phyloP scores from a whole-genome alignment of 2,329 filamentous ascomycete species.

The Cylindrodendrum hubeiense region DNA sequence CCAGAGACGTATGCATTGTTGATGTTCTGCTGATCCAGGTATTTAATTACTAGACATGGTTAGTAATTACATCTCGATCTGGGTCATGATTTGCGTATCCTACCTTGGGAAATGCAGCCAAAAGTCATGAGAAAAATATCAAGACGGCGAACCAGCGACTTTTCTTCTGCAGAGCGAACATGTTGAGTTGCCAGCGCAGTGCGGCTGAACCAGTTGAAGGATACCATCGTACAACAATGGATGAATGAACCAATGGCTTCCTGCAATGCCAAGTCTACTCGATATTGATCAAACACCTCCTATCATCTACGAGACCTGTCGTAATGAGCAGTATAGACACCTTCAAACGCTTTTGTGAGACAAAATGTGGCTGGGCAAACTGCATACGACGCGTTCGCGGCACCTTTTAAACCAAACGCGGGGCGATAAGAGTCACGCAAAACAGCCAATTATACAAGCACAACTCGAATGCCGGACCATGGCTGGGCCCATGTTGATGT shows the following conservation, averaged over 20 bases:
- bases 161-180: slow-evolving; percentile 12
- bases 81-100: not conserved
- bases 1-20: slow-evolving; percentile 54
- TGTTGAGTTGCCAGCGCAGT: not conserved
- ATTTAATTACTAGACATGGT: slow-evolving; percentile 18
- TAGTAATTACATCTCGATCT: not conserved
- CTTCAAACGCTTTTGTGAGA: not conserved
- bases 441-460: not conserved
- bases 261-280: not conserved
- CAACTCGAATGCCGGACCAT: not conserved
- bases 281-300: not conserved
- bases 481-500: not conserved
- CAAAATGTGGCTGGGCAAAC: not conserved
- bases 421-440: not conserved
- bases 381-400: not conserved
- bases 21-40: slow-evolving; percentile 53
- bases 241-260: not conserved
- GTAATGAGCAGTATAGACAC: not conserved
- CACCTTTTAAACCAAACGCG: not conserved
- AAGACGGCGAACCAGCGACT: slow-evolving; percentile 17
- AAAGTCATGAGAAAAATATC: slow-evolving; percentile 27
- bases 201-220: slow-evolving; percentile 3
- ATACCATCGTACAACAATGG: not conserved
- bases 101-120: slow-evolving; percentile 25
- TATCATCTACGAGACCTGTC: not conserved